Evolutionary conservation across 1,284 basidiomycete genomes (phyloP).

Genomic region (Boletus sp.): DNA sequence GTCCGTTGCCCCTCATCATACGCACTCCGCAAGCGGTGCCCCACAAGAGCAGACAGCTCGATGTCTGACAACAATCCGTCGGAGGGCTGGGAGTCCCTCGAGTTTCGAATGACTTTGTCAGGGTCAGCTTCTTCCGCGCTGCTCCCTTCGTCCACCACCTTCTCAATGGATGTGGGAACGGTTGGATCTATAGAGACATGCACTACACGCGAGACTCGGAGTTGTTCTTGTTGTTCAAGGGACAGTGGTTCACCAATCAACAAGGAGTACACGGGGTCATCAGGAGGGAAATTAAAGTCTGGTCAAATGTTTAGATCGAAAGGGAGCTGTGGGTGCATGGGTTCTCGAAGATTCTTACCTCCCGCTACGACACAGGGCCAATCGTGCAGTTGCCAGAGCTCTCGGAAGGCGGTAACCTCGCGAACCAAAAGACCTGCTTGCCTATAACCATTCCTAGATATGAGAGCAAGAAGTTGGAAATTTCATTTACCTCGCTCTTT

Average conservation of each 20-base stretch:
- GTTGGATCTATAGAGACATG: conserved; percentile 75
- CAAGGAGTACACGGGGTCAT: conserved; percentile 84
- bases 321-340: background rate
- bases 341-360: conserved; percentile 44
- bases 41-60: conserved; percentile 59
- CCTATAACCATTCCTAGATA: conserved; percentile 35
- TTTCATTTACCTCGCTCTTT: conserved; percentile 64
- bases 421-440: conserved; percentile 70
- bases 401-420: conserved; percentile 58
- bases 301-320: conserved; percentile 2
- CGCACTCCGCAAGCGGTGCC: conserved; percentile 45
- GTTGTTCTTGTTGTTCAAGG: conserved; percentile 46
- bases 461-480: background rate
- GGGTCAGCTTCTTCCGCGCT: conserved; percentile 51
- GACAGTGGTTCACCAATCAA: conserved; percentile 60
- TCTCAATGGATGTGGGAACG: conserved; percentile 33
- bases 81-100: conserved; percentile 52
- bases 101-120: conserved; percentile 73
- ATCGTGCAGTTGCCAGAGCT: conserved; percentile 39
- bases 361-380: conserved; percentile 86
- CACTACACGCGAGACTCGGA: conserved; percentile 73
- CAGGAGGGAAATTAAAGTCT: conserved; percentile 94
- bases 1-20: conserved; percentile 55
- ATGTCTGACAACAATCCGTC: conserved; percentile 72
- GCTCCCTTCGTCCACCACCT: conserved; percentile 41